Percentiles rank a stretch among this genome's conserved stretches.
Conservation (phyloP, 306 rosid species). For the Ziziphus jujuba region DNA sequence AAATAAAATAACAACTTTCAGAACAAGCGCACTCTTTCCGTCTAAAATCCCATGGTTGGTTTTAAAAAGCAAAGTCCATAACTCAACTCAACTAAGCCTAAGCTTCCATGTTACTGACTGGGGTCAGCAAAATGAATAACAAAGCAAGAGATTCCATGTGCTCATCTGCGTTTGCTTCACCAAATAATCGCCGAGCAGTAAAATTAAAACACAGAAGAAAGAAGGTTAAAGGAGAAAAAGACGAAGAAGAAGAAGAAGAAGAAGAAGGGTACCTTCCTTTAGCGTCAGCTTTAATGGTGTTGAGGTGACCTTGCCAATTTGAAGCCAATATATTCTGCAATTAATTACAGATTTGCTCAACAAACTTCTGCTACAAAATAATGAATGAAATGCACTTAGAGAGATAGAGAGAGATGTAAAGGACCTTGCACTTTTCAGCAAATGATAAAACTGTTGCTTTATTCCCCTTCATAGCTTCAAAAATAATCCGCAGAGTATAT, state of each 20-base stretch:
- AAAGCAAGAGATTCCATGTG: not conserved
- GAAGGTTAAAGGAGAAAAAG: not conserved
- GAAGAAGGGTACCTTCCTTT: conserved; percentile 71
- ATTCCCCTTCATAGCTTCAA: conserved; percentile 44
- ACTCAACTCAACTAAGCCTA: not conserved
- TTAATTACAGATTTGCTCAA: not conserved
- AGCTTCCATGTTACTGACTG: not conserved
- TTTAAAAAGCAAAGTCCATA: not conserved
- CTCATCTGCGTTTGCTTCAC: not conserved
- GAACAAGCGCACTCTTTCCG: not conserved
- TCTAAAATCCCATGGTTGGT: too few species aligned
- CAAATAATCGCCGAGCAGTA: conserved; percentile 1
- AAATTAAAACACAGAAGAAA: not conserved
- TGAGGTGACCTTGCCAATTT: conserved; percentile 82
- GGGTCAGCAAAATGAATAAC: not conserved
- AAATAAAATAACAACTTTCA: not conserved
- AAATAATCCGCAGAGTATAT: conserved; percentile 6
- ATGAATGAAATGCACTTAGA: not conserved
- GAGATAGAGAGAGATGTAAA: conserved; percentile 9
- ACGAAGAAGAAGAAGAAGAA: not conserved
- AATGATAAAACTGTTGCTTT: conserved; percentile 55
- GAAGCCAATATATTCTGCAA: conserved; percentile 76
- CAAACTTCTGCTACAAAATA: conserved; percentile 3
- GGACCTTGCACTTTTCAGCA: conserved; percentile 87
- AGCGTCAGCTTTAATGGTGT: conserved; percentile 79